Base-by-base conservation (phyloP, 2,329 filamentous ascomycete species). In the Thelonectria discophora region DNA sequence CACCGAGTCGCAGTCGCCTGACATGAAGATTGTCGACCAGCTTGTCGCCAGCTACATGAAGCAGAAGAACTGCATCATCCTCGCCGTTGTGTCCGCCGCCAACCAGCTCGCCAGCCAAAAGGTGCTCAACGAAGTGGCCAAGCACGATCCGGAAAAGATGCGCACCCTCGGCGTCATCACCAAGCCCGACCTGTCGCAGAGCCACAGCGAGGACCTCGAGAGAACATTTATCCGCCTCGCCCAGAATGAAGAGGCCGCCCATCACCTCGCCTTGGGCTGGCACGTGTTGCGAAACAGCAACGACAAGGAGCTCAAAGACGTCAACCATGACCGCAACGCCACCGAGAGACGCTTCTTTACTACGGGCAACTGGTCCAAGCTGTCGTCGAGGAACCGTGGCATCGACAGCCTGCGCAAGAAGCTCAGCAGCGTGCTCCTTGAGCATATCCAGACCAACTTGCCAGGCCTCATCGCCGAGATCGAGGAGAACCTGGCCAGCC, bases 251-350 rank as follows among this genome's bases (percentile, higher is more conserved):
- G 70, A 76, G 10, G 46, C 50, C 0, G 64, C 64, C 1, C 65
- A 77, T 20, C 68, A 69, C 13, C 60, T 78, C 2, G 66, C 74
- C 24, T 75, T 80, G 0, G 83, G 83, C 0, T 86, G 82, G 82
- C 82, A 86, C 62, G 77, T 85, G 21, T 60, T 87, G 11, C 81
- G 78, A 42, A 86, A 86, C 60, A 72, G 78, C 77, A 58, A 81
- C 73, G 13, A 75, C 80, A 56, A 52, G 50, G 6, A 56, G 37
- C n/a, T 67, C 30, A 15, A 53, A 58, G 12, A 58, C 18, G 42
- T 45, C 17, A 42, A 42, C 17, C 55, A 57, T 5, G 47, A 46
- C 27, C 39, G 77, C 6, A 76, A 81, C 37, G 37, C 63, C 1
- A 58, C 69, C 6, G 76, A 81, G 56, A 47, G 62, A 3, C 24